Conservation (phyloP, 2,329 filamentous ascomycete species). For the Aureobasidium sp. region DNA sequence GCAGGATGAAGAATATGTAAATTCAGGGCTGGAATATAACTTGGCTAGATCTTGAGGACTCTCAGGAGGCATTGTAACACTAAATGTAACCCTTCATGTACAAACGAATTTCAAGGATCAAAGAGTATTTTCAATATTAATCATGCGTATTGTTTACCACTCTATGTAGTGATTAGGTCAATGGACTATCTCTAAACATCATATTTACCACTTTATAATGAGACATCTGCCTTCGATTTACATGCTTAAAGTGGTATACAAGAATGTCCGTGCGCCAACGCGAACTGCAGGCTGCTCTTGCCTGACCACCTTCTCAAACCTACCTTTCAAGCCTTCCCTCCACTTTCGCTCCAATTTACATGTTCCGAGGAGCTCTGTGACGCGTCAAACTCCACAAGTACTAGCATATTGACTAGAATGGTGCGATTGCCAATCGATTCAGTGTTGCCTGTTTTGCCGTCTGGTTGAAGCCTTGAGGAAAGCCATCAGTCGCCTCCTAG, state of each 20-base stretch:
- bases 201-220: no score
- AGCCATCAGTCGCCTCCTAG: background rate
- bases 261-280: background rate
- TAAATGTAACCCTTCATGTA: conserved; percentile 6
- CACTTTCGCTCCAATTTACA: background rate
- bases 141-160: no score
- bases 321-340: background rate
- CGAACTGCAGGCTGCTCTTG: background rate
- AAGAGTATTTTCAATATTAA: background rate
- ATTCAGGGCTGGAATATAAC: background rate
- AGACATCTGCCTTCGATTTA: no score
- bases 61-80: background rate
- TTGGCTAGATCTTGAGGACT: background rate
- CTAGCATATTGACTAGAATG: background rate
- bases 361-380: background rate
- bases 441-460: conserved; percentile 9
- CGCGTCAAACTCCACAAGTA: background rate
- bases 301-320: background rate
- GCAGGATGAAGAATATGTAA: conserved; percentile 16
- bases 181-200: no score
- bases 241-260: background rate
- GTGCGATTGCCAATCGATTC: background rate
- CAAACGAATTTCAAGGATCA: conserved; percentile 2
- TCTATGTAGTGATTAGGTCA: no score
- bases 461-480: conserved; percentile 4